A percentile compares a stretch with the other conserved stretches of the same genome.
These are phyloP conservation scores for Teunomyces gatunensis DNA, from an alignment of 805 yeast species.

Conservation along the genomic window DNA sequence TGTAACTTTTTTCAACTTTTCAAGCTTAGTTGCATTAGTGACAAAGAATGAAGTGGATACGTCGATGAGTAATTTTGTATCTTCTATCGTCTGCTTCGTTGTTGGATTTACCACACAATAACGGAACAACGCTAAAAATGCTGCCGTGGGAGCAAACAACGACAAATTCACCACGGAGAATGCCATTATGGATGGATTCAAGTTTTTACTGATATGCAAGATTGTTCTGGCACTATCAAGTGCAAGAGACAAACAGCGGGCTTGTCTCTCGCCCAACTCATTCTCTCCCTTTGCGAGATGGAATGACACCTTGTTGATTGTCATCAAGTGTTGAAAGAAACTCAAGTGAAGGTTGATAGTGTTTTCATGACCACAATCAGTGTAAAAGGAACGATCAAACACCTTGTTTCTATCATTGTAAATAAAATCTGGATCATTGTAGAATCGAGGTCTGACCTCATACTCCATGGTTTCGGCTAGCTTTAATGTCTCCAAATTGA, in stretches of 20 bases:
- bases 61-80: constrained; percentile 28
- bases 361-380: not conserved
- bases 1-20: not conserved
- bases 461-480: constrained; percentile 18
- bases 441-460: constrained; percentile 18
- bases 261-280: constrained; percentile 11
- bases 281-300: constrained; percentile 5
- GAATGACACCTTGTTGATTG: constrained; percentile 29
- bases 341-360: constrained; percentile 18
- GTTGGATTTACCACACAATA: constrained; percentile 24
- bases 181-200: constrained; percentile 8
- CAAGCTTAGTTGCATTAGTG: not conserved
- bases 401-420: not conserved
- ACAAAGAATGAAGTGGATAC: constrained; percentile 16
- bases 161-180: constrained; percentile 29
- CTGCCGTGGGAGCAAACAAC: constrained; percentile 29
- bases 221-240: constrained; percentile 29
- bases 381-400: not conserved
- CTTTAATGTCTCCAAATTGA: constrained; percentile 20
- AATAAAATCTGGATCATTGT: constrained; percentile 4
- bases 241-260: constrained; percentile 15
- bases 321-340: constrained; percentile 24
- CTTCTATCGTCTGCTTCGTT: constrained; percentile 22
- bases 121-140: constrained; percentile 17
- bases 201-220: constrained; percentile 15